Base-by-base conservation (phyloP, 495 filamentous ascomycete species). In the Darksidea phi region DNA sequence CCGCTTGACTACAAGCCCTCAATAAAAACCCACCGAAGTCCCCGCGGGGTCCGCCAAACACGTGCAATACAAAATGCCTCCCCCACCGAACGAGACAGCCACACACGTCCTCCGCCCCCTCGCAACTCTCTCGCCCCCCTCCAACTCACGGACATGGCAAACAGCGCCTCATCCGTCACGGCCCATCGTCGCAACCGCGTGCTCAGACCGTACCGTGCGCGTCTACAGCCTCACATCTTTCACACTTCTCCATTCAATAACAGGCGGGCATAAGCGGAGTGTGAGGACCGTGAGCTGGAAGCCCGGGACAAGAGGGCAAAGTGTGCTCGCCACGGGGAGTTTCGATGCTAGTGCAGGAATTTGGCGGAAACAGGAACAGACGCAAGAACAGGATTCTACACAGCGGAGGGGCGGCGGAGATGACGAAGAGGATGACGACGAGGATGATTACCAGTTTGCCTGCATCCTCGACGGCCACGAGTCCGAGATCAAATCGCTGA, bases 381-480 rank as follows among this genome's bases (percentile, higher is more conserved):
- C 76, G 59, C 68, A 66, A 6, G 71, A 61, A 28, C 68, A 46
- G 12, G 72, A 77, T 51, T 72, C 73, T 41, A 73, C 66, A 12
- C 53, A 54, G 15, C 34, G 57, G 57, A 50, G 59, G 21, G 69
- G 57, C 21, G 68, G 62, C 2, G 61, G 57, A n/a, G 67, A 37
- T 13, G 63, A 61, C 8, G 67, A 51, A 2, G 76, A 71, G 17
- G 75, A 76, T 11, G 77, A 76, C 3, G 86, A 86, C 0, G 84
- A 86, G 0, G 84, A 88, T 0, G 88, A 92, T 20, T 98, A 92
- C 91, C 85, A 86, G 15, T 91, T 95, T 63, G 84, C 88, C 0
- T 80, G 96, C 13, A 85, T 96, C 0, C 80, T 98, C 0, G 93
- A 96, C 64, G 94, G 94, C 0, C 94, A 97, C 67, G 93, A 97